Percentiles rank a stretch among this genome's conserved stretches.
phyloP scores from a whole-genome alignment of 139 green algal species.

The Chlamydomonas sp. region DNA sequence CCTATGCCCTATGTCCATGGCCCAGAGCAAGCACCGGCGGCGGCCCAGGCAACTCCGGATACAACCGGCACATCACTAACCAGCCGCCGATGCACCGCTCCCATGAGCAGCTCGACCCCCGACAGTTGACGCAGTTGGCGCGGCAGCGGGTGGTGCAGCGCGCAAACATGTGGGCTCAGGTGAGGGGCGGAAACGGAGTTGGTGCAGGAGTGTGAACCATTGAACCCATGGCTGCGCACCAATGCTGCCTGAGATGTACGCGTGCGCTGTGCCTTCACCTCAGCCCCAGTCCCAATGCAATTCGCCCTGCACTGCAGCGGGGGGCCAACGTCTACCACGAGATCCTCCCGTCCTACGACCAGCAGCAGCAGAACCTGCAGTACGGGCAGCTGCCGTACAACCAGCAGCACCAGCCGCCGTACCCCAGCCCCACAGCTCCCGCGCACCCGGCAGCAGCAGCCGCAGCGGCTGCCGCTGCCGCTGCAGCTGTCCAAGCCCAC shows the following conservation, averaged over 20 bases:
- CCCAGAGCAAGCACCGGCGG: neutral
- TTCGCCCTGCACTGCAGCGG: neutral
- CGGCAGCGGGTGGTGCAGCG: neutral
- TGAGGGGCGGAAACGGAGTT: neutral
- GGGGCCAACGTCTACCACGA: neutral
- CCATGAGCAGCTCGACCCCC: constrained; percentile 13
- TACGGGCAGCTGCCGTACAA: neutral
- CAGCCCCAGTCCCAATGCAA: neutral
- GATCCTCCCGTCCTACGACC: neutral
- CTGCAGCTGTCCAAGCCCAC: no score
- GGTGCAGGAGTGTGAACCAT: constrained; percentile 23
- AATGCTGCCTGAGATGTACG: no score
- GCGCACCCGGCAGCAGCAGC: no score
- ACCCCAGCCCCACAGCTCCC: neutral
- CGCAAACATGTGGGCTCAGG: neutral
- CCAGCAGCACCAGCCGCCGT: neutral
- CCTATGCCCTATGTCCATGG: neutral
- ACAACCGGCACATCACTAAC: constrained; percentile 42
- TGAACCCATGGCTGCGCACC: no score
- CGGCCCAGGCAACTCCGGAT: constrained; percentile 24
- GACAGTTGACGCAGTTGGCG: constrained; percentile 1
- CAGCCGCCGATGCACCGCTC: constrained; percentile 8
- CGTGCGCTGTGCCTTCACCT: neutral
- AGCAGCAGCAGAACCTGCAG: neutral
- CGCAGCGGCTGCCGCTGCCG: no score